Percentiles rank a stretch among this genome's conserved stretches.
Evolutionary conservation across 768 basidiomycete species (phyloP).

Genomic region (Tylopilus balloui): DNA sequence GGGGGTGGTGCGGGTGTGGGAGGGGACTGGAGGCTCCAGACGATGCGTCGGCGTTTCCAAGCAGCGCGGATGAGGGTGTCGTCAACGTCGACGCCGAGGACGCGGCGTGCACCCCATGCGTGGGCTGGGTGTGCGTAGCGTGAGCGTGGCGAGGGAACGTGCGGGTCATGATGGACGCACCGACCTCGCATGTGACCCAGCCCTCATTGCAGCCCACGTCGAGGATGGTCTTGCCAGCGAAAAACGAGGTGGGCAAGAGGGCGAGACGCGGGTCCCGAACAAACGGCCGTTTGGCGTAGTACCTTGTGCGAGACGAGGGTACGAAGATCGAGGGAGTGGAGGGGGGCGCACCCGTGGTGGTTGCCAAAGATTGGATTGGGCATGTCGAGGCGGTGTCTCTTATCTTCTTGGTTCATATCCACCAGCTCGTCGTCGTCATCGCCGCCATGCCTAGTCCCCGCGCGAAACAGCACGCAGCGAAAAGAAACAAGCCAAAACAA

Average conservation of each 20-base stretch:
- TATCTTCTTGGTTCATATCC: background rate
- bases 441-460: slow-evolving; percentile 27
- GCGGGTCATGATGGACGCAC: slow-evolving; percentile 28
- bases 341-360: slow-evolving; percentile 54
- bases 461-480: slow-evolving; percentile 17
- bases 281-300: slow-evolving; percentile 71
- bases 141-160: background rate
- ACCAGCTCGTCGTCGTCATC: background rate
- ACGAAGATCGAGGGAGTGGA: no score
- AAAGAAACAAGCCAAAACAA: slow-evolving; percentile 17
- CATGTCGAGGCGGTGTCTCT: background rate
- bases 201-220: slow-evolving; percentile 90
- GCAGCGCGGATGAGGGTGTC: slow-evolving; percentile 67
- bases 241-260: slow-evolving; percentile 51
- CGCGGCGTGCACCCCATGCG: slow-evolving; percentile 52
- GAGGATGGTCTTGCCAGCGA: slow-evolving; percentile 56
- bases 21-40: slow-evolving; percentile 62
- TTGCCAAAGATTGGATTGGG: slow-evolving; percentile 51
- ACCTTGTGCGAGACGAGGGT: slow-evolving; percentile 36
- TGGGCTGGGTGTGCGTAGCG: slow-evolving; percentile 47
- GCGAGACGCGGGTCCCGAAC: slow-evolving; percentile 60
- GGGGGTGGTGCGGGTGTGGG: background rate
- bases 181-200: slow-evolving; percentile 82
- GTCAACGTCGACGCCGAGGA: slow-evolving; percentile 86
- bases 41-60: slow-evolving; percentile 63